Conservation (phyloP, 176 grass and related monocot genomes). For the Cenchrus purpureus region DNA sequence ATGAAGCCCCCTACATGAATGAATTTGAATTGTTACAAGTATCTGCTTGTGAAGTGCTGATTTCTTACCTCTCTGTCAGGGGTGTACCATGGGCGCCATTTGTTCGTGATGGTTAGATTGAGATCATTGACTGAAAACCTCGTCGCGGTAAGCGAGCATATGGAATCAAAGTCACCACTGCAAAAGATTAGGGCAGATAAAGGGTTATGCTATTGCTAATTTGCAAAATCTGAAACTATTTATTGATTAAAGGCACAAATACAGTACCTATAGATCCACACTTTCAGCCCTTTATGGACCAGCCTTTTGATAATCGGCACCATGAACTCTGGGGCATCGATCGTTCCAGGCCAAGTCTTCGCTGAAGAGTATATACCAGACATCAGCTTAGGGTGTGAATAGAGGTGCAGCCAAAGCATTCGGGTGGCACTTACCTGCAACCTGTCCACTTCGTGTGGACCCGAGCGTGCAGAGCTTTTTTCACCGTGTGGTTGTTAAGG, state of each 20-base stretch:
- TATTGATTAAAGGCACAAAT: not conserved
- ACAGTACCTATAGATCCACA: conserved; percentile 53
- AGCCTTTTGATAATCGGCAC: conserved; percentile 39
- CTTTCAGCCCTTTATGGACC: conserved; percentile 13
- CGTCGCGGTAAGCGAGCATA: conserved; percentile 43
- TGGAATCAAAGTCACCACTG: conserved; percentile 55
- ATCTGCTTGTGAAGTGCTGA: not conserved
- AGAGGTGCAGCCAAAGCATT: not conserved
- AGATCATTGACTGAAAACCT: conserved; percentile 46
- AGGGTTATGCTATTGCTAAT: not conserved
- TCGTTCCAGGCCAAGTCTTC: not conserved
- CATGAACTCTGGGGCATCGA: conserved; percentile 16
- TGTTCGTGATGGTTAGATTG: conserved; percentile 30
- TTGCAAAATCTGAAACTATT: not conserved
- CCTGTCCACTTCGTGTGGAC: conserved; percentile 8
- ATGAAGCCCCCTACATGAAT: no score
- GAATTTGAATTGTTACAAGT: no score
- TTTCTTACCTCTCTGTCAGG: conserved; percentile 44
- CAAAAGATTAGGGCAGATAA: not conserved
- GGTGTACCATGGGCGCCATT: conserved; percentile 62
- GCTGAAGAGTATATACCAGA: not conserved
- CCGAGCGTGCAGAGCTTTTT: conserved; percentile 55
- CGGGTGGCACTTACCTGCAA: conserved; percentile 39
- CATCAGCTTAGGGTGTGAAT: not conserved
- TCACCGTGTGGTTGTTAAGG: conserved; percentile 46